A percentile compares a stretch with the other conserved stretches of the same genome.
Conservation (phyloP, 2,329 filamentous ascomycete species). For the Ramularia endophylla region DNA sequence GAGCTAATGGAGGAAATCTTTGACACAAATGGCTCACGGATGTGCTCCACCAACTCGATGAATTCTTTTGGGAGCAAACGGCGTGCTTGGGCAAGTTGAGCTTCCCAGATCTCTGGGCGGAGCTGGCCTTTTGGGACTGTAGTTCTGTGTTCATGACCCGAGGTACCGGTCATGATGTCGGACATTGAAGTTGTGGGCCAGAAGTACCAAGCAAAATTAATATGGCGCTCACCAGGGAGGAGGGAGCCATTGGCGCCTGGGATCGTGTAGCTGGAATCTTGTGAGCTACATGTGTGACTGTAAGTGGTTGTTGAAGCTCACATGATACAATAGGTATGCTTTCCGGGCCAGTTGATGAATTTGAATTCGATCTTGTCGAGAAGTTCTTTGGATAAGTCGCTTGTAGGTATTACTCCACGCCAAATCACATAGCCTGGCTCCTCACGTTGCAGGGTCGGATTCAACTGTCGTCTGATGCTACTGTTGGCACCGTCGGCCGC, state of each 20-base stretch:
- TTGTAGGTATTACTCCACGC: slow-evolving; percentile 16
- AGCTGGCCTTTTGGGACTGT: slow-evolving; percentile 28
- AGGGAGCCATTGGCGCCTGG: slow-evolving; percentile 25
- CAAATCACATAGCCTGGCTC: slow-evolving; percentile 21
- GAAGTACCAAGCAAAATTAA: slow-evolving; percentile 29
- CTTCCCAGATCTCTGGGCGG: slow-evolving; percentile 24
- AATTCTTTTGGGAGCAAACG: slow-evolving; percentile 20
- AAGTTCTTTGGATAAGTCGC: slow-evolving; percentile 7
- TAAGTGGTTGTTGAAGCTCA: not conserved
- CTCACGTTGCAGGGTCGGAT: slow-evolving; percentile 12
- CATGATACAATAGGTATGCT: slow-evolving; percentile 16
- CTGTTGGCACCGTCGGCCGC: slow-evolving; percentile 22
- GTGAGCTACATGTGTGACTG: not conserved
- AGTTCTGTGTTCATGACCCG: slow-evolving; percentile 22
- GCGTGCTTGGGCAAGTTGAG: slow-evolving; percentile 19
- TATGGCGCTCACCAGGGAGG: slow-evolving; percentile 17
- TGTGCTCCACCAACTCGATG: slow-evolving; percentile 21
- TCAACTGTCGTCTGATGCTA: slow-evolving; percentile 11
- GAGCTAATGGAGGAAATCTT: slow-evolving; percentile 22
- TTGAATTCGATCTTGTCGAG: slow-evolving; percentile 9
- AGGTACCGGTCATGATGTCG: slow-evolving; percentile 27
- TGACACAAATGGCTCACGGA: slow-evolving; percentile 26
- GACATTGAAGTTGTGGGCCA: slow-evolving; percentile 15
- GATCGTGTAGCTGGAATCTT: slow-evolving; percentile 21
- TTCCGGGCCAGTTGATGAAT: slow-evolving; percentile 9